These are phyloP conservation scores for Corinectria fuckeliana DNA, from an alignment of 2,329 filamentous ascomycete species.

Conservation along the genomic window DNA sequence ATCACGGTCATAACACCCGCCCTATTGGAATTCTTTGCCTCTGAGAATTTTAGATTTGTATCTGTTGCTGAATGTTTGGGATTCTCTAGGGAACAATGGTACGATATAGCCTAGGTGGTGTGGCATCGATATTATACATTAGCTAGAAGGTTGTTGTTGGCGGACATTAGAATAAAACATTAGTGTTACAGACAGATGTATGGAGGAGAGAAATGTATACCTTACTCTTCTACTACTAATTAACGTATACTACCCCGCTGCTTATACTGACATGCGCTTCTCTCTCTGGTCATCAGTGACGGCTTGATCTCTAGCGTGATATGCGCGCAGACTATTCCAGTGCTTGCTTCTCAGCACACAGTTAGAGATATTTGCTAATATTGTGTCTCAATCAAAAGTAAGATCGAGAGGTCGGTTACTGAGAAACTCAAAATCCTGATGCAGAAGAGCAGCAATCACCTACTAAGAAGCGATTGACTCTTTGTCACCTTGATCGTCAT, in stretches of 20 bases:
- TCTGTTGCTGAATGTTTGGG: slow-evolving; percentile 3
- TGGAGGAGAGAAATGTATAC: too few species aligned
- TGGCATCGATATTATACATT: neutral
- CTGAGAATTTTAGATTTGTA: neutral
- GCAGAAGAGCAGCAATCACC: too few species aligned
- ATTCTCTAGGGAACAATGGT: neutral
- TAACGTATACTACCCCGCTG: too few species aligned
- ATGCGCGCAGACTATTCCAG: too few species aligned
- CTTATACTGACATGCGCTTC: too few species aligned
- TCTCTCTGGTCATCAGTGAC: too few species aligned
- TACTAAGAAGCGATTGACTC: too few species aligned
- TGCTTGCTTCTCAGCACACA: neutral
- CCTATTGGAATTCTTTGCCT: slow-evolving; percentile 2
- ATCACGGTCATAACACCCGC: slow-evolving; percentile 3
- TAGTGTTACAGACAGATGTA: neutral
- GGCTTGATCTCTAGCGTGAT: too few species aligned
- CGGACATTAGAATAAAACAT: neutral
- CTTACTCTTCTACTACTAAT: too few species aligned
- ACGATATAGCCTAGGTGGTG: neutral
- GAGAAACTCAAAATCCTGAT: too few species aligned
- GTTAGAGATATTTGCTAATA: neutral
- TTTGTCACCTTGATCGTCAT: too few species aligned
- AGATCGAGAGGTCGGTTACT: too few species aligned
- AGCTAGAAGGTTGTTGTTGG: neutral
- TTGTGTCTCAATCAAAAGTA: neutral